Evolutionary conservation across 495 filamentous ascomycete genomes (phyloP), one percentile per base, ranked within the genome.

Genomic region (Lasiosphaeria ovina): DNA sequence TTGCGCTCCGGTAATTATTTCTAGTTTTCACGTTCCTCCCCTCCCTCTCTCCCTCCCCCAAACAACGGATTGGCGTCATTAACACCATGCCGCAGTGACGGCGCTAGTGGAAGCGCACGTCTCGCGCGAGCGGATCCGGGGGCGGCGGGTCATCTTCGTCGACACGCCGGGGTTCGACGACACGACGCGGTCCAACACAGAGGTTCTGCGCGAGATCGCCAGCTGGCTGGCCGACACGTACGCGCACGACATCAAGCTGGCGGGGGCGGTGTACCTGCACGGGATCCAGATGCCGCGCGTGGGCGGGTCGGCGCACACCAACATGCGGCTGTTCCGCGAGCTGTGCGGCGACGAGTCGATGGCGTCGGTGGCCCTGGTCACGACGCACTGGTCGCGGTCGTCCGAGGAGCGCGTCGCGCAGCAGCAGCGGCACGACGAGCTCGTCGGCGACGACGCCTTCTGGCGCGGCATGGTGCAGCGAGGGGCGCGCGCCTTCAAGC

Each of bases 131-230:
- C 53, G 11, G 11, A 42, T 55, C 16, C 35, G 4, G 24, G 35
- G 24, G 35, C 53, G 53, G 53, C 38, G 38, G 1, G 38, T 42
- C 38, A 42, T 42, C 12, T 42, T 75, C 4, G 55, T 74, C 16
- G 74, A 76, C 47, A 73, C 71, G 7, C 69, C 74, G 11, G 73
- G 74, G 1, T 76, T 76, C 44, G 63, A 75, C 47, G 74, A 75
- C 44, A 73, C 68, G 1, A 54, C 9, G 6, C 51, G 54, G 7
- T 65, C 65, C 38, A 73, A 76, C 47, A 57, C 48, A 1, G 60
- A 72, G 31, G 63, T 78, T 10, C 62, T 78, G 12, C 17, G 50
- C 11, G 65, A 74, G 31, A 74, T 77, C 2, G 58, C 72, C 1
- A 35, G 51, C 3, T 32, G 63, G 40, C 54, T 81, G 0, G 42